Conservation (phyloP, 2,329 filamentous ascomycete species). For the Raffaelea deltoideospora region DNA sequence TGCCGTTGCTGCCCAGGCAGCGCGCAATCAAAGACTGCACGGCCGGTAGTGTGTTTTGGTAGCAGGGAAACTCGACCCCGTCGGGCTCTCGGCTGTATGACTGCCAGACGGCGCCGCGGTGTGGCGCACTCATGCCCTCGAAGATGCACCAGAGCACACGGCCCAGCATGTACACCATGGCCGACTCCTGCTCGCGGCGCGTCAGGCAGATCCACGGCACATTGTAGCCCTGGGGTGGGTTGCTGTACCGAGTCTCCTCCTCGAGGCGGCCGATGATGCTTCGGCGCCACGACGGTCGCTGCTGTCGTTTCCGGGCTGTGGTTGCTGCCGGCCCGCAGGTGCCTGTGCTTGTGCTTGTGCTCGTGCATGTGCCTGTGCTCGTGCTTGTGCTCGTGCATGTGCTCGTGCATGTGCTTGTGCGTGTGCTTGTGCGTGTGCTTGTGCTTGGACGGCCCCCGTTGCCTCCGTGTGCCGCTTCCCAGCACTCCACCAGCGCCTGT, state of each 20-base stretch:
- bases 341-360: conserved; percentile 15
- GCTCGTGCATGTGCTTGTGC: conserved; percentile 15
- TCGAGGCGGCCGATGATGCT: conserved; percentile 5
- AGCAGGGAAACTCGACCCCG: conserved; percentile 39
- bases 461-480: conserved; percentile 11
- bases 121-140: conserved; percentile 42
- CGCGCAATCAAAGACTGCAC: conserved; percentile 6
- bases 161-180: conserved; percentile 48
- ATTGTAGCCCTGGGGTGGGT: conserved; percentile 36
- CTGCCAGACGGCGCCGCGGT: conserved; percentile 41
- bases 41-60: conserved; percentile 12
- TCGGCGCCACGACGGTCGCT: background rate
- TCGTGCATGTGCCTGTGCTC: too few relatives aligned
- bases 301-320: background rate
- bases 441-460: background rate
- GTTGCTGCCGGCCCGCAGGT: background rate
- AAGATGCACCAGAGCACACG: conserved; percentile 48
- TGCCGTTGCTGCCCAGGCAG: conserved; percentile 7
- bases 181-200: conserved; percentile 35
- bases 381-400: background rate
- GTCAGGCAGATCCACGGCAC: conserved; percentile 40
- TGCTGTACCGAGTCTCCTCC: conserved; percentile 23
- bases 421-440: too few relatives aligned
- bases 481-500: conserved; percentile 27
- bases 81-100: conserved; percentile 40